Evolutionary conservation across 768 basidiomycete genomes (phyloP).

Genomic region (Kwoniella sp.): DNA sequence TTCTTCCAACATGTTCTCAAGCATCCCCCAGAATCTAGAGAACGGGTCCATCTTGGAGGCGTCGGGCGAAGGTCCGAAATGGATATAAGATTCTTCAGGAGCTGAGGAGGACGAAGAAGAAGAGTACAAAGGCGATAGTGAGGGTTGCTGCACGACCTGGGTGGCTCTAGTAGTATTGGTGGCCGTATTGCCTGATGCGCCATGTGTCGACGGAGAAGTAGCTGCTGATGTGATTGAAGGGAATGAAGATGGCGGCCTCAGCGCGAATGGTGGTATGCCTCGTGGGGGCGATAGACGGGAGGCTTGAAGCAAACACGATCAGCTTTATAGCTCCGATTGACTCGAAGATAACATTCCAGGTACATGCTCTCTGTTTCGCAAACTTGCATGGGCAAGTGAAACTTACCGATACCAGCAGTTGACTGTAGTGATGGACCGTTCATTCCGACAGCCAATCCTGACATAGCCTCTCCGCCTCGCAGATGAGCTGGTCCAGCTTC

Average conservation of each 20-base stretch:
- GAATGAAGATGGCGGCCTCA: constrained; percentile 26
- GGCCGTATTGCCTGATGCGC: not conserved
- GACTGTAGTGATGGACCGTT: not conserved
- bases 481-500: not conserved
- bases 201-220: not conserved
- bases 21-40: constrained; percentile 53
- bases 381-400: not conserved
- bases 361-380: too few species aligned
- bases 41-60: constrained; percentile 47
- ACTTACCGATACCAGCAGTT: constrained; percentile 18
- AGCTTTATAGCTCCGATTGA: not conserved
- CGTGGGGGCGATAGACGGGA: constrained; percentile 11
- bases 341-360: too few species aligned
- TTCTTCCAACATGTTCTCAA: constrained; percentile 52
- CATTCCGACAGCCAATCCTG: not conserved
- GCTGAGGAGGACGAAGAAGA: constrained; percentile 39
- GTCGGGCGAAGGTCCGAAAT: constrained; percentile 40
- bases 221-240: not conserved
- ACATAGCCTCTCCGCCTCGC: not conserved
- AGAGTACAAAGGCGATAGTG: constrained; percentile 29
- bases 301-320: not conserved
- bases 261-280: constrained; percentile 36
- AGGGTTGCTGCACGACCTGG: too few species aligned
- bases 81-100: constrained; percentile 33
- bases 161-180: not conserved